Base-by-base conservation (phyloP, 1,139 yeast species). In the Taphrina deformans region DNA sequence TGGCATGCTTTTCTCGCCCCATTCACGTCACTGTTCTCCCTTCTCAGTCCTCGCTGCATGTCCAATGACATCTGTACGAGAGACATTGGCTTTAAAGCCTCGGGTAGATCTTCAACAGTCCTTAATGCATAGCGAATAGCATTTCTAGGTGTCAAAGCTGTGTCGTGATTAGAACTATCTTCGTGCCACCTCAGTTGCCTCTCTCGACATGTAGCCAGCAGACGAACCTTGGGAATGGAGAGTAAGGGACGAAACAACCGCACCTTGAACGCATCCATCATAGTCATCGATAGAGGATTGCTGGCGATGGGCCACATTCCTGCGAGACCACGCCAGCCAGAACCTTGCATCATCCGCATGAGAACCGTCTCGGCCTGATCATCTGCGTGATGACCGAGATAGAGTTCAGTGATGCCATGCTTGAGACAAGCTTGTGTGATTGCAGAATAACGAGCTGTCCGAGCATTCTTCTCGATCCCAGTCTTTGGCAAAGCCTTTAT, bases 321-420 rank as follows among this genome's bases (percentile, higher is more conserved):
- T 3, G 77, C 77, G 14, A 87, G 76, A 0, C 95, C 96, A 72
- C 80, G 82, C 7, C 85, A 69, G 0, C 88, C 80, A 18, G 89
- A 84, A 48, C 84, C 82, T 29, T 78, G 76, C 26, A 78, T 73
- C 50, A 87, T 75, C 46, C 96, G 74, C 73, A 85, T 79, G 24
- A 86, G 70, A 69, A 83, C 84, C 0, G 95, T 87, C 71, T 89
- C 96, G 12, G 86, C 67, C 71, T 87, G 91, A 72, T 89, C 96
- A 71, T 88, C 85, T 60, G 78, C 72, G 69, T 85, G 88, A 72
- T 89, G 96, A 0, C 88, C 96, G 61, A 85, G 76, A 55, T 85
- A 73, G 10, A 88, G 68, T 38, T 78, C 72, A 0, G 72, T 50
- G 18, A 76, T 75, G 0, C 69, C 76, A 3, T 72, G 68, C 1